Percentiles rank a stretch among this genome's conserved stretches.
Conservation (phyloP, 495 filamentous ascomycete species). For the Trichocladium uniseriatum region DNA sequence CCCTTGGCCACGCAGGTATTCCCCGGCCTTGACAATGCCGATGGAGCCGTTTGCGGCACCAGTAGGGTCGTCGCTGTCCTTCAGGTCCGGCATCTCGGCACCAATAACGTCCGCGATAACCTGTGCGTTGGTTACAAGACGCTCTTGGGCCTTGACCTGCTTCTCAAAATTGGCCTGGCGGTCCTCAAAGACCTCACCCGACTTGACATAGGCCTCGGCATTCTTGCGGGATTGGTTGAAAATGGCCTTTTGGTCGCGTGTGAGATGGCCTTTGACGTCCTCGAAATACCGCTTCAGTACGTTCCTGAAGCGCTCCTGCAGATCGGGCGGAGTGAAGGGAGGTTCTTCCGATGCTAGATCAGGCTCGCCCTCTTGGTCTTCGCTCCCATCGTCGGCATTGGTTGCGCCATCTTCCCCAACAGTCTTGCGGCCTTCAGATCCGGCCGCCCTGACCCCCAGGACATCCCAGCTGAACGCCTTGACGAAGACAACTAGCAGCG, state of each 20-base stretch:
- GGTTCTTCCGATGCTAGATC: conserved; percentile 48
- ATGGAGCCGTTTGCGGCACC: conserved; percentile 62
- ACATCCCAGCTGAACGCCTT: conserved; percentile 97
- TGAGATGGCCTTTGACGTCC: conserved; percentile 79
- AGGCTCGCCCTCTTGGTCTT: conserved; percentile 41
- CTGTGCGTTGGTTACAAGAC: conserved; percentile 83
- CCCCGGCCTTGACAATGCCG: conserved; percentile 86
- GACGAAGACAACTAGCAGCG: conserved; percentile 85
- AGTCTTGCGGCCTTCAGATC: conserved; percentile 67
- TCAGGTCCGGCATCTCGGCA: conserved; percentile 89
- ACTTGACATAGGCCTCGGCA: conserved; percentile 96
- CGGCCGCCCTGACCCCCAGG: conserved; percentile 61
- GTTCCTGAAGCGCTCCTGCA: conserved; percentile 80
- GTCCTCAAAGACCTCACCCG: conserved; percentile 97
- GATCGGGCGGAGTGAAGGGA: conserved; percentile 62
- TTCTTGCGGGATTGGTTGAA: conserved; percentile 79
- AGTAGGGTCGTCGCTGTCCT: conserved; percentile 64
- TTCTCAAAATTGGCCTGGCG: conserved; percentile 94
- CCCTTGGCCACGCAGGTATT: conserved; percentile 80
- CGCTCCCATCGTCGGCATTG: conserved; percentile 37
- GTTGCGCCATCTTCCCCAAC: conserved; percentile 77
- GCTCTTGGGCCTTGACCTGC: conserved; percentile 82
- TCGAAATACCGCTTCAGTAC: conserved; percentile 86
- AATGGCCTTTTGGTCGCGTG: conserved; percentile 83
- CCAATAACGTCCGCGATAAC: conserved; percentile 79